Conservation (phyloP, 306 rosid genomes). For the Delonix regia region DNA sequence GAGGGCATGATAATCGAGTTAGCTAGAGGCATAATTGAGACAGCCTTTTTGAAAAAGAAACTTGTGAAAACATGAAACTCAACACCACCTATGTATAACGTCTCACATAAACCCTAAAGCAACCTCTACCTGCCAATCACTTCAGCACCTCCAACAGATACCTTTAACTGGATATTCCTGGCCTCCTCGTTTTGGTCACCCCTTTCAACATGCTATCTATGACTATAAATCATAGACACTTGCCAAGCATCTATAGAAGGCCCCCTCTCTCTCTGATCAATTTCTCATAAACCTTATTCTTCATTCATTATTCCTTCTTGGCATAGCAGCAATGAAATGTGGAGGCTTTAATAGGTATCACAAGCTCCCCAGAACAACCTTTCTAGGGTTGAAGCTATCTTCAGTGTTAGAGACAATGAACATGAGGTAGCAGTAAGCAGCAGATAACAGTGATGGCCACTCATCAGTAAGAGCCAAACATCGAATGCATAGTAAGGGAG, state of each 20-base stretch:
- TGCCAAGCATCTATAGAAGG: constrained; percentile 49
- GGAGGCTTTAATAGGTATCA: constrained; percentile 77
- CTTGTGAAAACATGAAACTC: not conserved
- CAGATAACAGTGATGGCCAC: not conserved
- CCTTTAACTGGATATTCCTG: constrained; percentile 38
- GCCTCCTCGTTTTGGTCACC: constrained; percentile 56
- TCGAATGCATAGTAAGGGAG: constrained; percentile 75
- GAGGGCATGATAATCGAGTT: too few species aligned
- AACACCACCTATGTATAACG: not conserved
- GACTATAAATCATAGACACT: constrained; percentile 53
- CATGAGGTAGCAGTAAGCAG: too few species aligned
- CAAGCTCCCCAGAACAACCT: constrained; percentile 52
- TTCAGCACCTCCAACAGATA: not conserved
- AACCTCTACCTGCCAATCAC: constrained; percentile 47
- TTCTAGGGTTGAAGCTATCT: constrained; percentile 52
- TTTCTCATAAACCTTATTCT: not conserved
- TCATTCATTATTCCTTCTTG: not conserved
- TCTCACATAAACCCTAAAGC: not conserved
- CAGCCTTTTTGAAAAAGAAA: not conserved
- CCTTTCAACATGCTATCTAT: constrained; percentile 30
- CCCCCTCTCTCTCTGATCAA: not conserved
- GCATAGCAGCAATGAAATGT: constrained; percentile 45
- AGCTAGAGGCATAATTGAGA: too few species aligned
- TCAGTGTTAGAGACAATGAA: constrained; percentile 43
- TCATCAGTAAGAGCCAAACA: constrained; percentile 24